phyloP scores from a whole-genome alignment of 2,329 filamentous ascomycete genomes.

The Ophiostoma quercus region DNA sequence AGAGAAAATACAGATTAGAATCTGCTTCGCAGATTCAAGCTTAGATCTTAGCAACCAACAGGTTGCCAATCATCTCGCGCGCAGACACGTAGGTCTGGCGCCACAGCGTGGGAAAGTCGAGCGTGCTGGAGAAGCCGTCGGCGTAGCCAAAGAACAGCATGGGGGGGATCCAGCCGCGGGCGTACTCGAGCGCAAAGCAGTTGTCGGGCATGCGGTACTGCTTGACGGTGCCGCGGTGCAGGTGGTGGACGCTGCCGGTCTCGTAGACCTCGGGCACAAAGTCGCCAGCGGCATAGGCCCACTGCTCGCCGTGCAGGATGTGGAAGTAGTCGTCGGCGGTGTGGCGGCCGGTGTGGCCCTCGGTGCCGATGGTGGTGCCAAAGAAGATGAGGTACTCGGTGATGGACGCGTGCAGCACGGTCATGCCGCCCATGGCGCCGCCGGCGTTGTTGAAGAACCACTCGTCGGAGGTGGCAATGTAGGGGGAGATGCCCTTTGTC shows the following conservation, averaged over 20 bases:
- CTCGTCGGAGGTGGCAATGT: constrained; percentile 61
- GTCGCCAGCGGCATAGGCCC: constrained; percentile 64
- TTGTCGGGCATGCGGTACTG: constrained; percentile 75
- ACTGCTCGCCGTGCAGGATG: constrained; percentile 74
- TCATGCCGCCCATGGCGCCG: constrained; percentile 88
- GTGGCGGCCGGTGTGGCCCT: constrained; percentile 83
- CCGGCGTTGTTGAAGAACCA: constrained; percentile 93
- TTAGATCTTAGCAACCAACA: constrained; percentile 65
- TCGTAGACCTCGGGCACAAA: constrained; percentile 67
- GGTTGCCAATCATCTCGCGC: constrained; percentile 68
- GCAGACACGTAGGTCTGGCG: constrained; percentile 69
- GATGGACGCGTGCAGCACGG: constrained; percentile 79
- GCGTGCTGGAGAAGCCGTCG: constrained; percentile 71
- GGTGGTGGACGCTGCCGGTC: constrained; percentile 64
- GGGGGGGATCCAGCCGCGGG: constrained; percentile 82
- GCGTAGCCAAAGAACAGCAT: constrained; percentile 90
- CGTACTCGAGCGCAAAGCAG: constrained; percentile 80
- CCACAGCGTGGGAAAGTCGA: constrained; percentile 83
- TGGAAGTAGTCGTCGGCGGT: constrained; percentile 93
- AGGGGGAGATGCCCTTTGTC: constrained; percentile 44
- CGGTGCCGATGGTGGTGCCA: constrained; percentile 75
- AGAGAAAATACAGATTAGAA: too few relatives aligned
- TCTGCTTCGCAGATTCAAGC: too few relatives aligned
- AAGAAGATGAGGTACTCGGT: constrained; percentile 91
- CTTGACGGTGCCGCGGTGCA: constrained; percentile 65